phyloP scores from a whole-genome alignment of 805 yeast genomes.

The Clavispora fructus region DNA sequence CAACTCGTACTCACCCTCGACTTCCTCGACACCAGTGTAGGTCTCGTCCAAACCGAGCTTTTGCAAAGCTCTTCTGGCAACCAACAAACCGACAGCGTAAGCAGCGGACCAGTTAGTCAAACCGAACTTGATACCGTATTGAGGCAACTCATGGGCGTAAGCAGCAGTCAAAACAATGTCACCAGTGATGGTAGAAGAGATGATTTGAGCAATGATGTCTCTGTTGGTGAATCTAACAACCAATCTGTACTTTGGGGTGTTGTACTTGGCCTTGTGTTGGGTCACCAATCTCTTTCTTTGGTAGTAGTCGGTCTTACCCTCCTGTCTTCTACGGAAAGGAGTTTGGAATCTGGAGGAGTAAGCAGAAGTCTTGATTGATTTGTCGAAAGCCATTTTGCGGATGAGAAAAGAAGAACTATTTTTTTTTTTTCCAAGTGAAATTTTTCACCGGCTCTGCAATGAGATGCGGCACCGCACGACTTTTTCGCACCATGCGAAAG shows the following conservation, averaged over 20 bases:
- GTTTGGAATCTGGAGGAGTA: slow-evolving; percentile 99
- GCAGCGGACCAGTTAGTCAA: slow-evolving; percentile 99
- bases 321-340: slow-evolving; percentile 99
- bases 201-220: slow-evolving; percentile 97
- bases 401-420: slow-evolving; percentile 2
- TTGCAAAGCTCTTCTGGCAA: slow-evolving; percentile 98
- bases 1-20: slow-evolving; percentile 97
- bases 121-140: slow-evolving; percentile 96
- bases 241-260: slow-evolving; percentile 98
- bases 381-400: slow-evolving; percentile 68
- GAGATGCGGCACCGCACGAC: neutral
- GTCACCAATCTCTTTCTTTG: slow-evolving; percentile 99
- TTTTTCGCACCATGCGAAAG: neutral
- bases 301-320: slow-evolving; percentile 99
- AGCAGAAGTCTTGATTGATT: slow-evolving; percentile 71
- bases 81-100: slow-evolving; percentile 95
- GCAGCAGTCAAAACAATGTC: slow-evolving; percentile 96
- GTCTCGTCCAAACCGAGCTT: slow-evolving; percentile 98
- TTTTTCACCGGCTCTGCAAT: slow-evolving; percentile 2
- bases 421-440: neutral
- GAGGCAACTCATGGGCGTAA: slow-evolving; percentile 98
- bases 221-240: slow-evolving; percentile 99
- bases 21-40: slow-evolving; percentile 98
- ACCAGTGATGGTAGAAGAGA: slow-evolving; percentile 96
- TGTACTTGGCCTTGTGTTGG: slow-evolving; percentile 99